These are phyloP conservation scores for Penicillium soppii DNA, from an alignment of 495 filamentous ascomycete genomes.

Conservation along the genomic window DNA sequence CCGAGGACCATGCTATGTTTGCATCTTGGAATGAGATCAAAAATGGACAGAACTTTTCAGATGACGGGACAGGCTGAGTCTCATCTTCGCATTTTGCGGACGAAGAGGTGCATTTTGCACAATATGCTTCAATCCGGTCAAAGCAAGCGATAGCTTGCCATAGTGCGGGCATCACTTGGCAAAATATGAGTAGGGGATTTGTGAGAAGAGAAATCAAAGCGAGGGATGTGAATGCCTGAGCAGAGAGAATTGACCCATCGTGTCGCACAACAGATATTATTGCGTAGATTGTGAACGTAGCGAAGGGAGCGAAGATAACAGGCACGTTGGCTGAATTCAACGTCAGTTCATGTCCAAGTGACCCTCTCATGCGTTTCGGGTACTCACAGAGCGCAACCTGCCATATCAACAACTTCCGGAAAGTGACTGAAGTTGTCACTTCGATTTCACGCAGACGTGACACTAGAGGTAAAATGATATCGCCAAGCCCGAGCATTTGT, in stretches of 20 bases:
- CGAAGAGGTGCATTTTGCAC: not conserved
- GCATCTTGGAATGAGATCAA: slow-evolving; percentile 2
- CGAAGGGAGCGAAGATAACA: slow-evolving; percentile 25
- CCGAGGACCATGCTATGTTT: slow-evolving; percentile 7
- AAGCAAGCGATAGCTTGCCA: slow-evolving; percentile 25
- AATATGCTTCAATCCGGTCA: slow-evolving; percentile 32
- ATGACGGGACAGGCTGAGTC: too few species aligned
- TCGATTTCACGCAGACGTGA: not conserved
- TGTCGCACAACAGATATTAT: slow-evolving; percentile 39
- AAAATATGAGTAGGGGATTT: slow-evolving; percentile 24
- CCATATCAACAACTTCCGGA: slow-evolving; percentile 6
- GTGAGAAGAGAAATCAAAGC: slow-evolving; percentile 36
- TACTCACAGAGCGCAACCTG: too few species aligned
- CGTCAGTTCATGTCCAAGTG: too few species aligned
- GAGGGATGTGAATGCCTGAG: slow-evolving; percentile 35
- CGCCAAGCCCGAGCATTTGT: slow-evolving; percentile 4
- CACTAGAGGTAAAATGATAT: not conserved
- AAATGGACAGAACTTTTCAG: too few species aligned
- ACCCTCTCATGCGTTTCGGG: too few species aligned
- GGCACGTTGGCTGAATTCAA: too few species aligned
- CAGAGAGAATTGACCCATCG: slow-evolving; percentile 40
- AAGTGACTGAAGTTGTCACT: not conserved
- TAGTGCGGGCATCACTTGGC: slow-evolving; percentile 22
- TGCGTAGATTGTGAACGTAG: slow-evolving; percentile 43
- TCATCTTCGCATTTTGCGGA: too few species aligned